Evolutionary conservation across 352 stramenopile genomes (phyloP).

Genomic region (Phytophthora uliginosa): DNA sequence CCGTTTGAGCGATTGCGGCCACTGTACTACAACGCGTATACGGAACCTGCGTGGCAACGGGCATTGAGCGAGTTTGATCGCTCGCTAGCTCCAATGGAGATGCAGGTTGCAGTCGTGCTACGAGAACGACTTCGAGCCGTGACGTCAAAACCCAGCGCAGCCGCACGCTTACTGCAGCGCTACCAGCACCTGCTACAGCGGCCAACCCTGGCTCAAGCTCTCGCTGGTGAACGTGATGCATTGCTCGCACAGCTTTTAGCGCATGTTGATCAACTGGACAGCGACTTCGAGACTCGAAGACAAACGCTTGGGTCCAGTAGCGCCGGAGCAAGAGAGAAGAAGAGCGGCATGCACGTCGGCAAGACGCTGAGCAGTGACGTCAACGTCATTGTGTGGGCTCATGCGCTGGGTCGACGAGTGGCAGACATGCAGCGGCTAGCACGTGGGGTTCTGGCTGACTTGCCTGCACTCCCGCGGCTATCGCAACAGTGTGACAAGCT

Average conservation of each 20-base stretch:
- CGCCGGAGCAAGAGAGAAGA: conserved; percentile 24
- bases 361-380: conserved; percentile 90
- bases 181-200: conserved; percentile 89
- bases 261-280: conserved; percentile 90
- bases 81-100: conserved; percentile 85
- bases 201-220: conserved; percentile 73
- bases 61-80: conserved; percentile 86
- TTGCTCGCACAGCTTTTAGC: conserved; percentile 89
- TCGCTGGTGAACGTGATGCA: conserved; percentile 89
- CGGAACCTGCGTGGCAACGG: conserved; percentile 79
- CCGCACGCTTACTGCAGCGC: conserved; percentile 87
- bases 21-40: conserved; percentile 94
- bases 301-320: conserved; percentile 37
- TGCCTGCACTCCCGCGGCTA: conserved; percentile 69
- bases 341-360: conserved; percentile 60
- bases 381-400: conserved; percentile 88
- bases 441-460: conserved; percentile 67
- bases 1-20: conserved; percentile 75
- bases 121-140: conserved; percentile 78
- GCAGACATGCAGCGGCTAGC: conserved; percentile 59
- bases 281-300: conserved; percentile 81
- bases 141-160: conserved; percentile 63
- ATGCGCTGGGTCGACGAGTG: conserved; percentile 77
- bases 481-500: conserved; percentile 68
- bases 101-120: conserved; percentile 84